Conservation (phyloP, 768 basidiomycete species). For the Auriculariales sp. region DNA sequence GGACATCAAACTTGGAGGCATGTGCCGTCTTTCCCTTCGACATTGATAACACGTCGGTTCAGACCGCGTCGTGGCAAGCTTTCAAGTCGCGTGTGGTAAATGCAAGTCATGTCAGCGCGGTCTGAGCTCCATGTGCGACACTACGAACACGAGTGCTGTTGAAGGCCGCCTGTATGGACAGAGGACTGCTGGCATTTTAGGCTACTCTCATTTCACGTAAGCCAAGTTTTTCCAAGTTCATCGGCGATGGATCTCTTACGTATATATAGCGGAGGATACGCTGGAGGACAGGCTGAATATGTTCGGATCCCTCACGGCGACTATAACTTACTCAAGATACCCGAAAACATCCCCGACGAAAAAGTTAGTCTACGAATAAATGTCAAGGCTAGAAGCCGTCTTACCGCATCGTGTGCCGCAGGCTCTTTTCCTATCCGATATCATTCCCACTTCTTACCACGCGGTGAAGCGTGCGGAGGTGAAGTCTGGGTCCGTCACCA, state of each 20-base stretch:
- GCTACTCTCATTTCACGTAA: conserved; percentile 49
- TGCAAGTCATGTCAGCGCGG: conserved; percentile 64
- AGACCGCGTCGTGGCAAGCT: conserved; percentile 63
- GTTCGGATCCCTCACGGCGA: conserved; percentile 58
- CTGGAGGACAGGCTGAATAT: conserved; percentile 67
- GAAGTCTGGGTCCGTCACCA: conserved; percentile 23
- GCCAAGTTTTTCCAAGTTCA: not conserved
- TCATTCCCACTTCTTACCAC: conserved; percentile 64
- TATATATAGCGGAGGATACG: conserved; percentile 56
- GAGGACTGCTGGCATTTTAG: conserved; percentile 52
- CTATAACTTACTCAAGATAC: conserved; percentile 57
- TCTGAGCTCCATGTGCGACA: conserved; percentile 56
- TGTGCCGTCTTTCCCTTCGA: not conserved
- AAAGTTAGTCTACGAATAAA: too few relatives aligned
- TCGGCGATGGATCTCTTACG: too few relatives aligned
- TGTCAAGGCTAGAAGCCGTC: too few relatives aligned
- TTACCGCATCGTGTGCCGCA: too few relatives aligned
- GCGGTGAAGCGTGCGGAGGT: conserved; percentile 59
- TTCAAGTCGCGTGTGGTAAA: conserved; percentile 55
- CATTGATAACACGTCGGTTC: not conserved
- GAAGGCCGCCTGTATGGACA: conserved; percentile 39
- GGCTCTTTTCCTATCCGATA: conserved; percentile 40
- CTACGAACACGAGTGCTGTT: conserved; percentile 47
- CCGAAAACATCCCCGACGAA: conserved; percentile 50
- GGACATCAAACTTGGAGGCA: conserved; percentile 34